phyloP scores from a whole-genome alignment of 805 yeast species.

The Myxozyma mucilagina region DNA sequence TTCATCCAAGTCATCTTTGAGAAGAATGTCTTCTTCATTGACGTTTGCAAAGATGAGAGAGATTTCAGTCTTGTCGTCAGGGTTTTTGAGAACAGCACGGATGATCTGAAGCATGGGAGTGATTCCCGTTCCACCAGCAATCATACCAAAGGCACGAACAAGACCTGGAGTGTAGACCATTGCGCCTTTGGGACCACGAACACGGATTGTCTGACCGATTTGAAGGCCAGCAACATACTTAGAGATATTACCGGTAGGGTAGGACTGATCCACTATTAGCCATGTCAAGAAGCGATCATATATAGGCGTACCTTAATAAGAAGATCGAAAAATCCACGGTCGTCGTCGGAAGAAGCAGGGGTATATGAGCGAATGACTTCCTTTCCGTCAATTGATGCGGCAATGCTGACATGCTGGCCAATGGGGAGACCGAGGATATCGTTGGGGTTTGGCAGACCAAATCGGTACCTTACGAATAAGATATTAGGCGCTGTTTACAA shows the following conservation, averaged over 20 bases:
- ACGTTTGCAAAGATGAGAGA: slow-evolving; percentile 79
- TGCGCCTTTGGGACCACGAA: slow-evolving; percentile 81
- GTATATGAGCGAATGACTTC: slow-evolving; percentile 82
- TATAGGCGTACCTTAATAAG: slow-evolving; percentile 65
- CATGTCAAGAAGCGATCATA: slow-evolving; percentile 78
- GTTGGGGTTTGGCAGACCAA: slow-evolving; percentile 72
- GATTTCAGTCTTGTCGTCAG: slow-evolving; percentile 86
- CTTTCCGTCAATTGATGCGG: slow-evolving; percentile 74
- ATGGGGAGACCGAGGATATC: slow-evolving; percentile 85
- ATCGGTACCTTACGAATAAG: slow-evolving; percentile 51
- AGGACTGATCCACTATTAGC: slow-evolving; percentile 69
- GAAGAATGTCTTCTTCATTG: slow-evolving; percentile 70
- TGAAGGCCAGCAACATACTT: slow-evolving; percentile 67
- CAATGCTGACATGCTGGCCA: slow-evolving; percentile 88
- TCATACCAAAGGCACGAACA: slow-evolving; percentile 65
- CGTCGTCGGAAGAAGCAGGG: slow-evolving; percentile 71
- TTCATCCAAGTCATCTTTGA: slow-evolving; percentile 74
- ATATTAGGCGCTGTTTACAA: neutral
- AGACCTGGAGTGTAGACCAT: slow-evolving; percentile 81
- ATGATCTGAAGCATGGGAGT: slow-evolving; percentile 86
- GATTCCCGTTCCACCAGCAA: slow-evolving; percentile 97
- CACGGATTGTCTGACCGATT: slow-evolving; percentile 79
- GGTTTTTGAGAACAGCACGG: slow-evolving; percentile 72
- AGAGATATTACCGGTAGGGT: slow-evolving; percentile 83
- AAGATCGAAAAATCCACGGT: slow-evolving; percentile 73